Base-by-base conservation (phyloP, 495 filamentous ascomycete genomes). In the Parachaetomium inaequale region DNA sequence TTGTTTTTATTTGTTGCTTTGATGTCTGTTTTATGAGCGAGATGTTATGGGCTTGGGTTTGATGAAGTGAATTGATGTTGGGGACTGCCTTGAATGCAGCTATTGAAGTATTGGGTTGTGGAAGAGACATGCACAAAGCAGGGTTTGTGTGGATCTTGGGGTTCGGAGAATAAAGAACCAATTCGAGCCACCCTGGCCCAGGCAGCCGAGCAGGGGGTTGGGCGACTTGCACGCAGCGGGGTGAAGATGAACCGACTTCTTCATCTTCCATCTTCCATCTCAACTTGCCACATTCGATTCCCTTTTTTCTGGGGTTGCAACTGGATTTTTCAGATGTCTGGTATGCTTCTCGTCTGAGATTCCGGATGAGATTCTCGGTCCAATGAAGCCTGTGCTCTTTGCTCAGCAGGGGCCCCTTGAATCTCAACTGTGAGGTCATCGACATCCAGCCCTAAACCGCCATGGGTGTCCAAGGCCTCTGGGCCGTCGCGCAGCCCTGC, bases 401-500 rank as follows among this genome's bases (percentile, higher is more conserved):
- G 8, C 21, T 40, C n/a, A n/a, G n/a, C n/a, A n/a, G n/a, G 43
- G 52, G 54, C n/a, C 45, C 46, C 55, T 60, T 60, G 28, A 64
- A 7, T 12, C 1, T 28, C 40, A 19, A 23, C 19, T n/a, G 28
- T 26, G 19, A 31, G 49, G 17, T 52, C 49, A 19, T 29, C 25
- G 1, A 31, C n/a, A 4, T 4, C 36, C 12, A 21, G 36, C 36
- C 1, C 28, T 15, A 28, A 14, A 4, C 50, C 57, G 63, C 47
- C 72, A 98, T 98, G 94, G 94, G 94, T 87, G 94, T 98, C 55
- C 94, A 92, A 71, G 92, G 92, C 59, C 91, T 98, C 59, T 98
- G 94, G 94, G 91, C 88, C 43, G 88, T 98, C 52, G 80, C 96
- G 62, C 89, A 95, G 73, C 94, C 94, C 34, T 96, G 88, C 69